These are phyloP conservation scores for Sphaerulina musiva DNA, from an alignment of 2,329 filamentous ascomycete genomes.

Conservation along the genomic window DNA sequence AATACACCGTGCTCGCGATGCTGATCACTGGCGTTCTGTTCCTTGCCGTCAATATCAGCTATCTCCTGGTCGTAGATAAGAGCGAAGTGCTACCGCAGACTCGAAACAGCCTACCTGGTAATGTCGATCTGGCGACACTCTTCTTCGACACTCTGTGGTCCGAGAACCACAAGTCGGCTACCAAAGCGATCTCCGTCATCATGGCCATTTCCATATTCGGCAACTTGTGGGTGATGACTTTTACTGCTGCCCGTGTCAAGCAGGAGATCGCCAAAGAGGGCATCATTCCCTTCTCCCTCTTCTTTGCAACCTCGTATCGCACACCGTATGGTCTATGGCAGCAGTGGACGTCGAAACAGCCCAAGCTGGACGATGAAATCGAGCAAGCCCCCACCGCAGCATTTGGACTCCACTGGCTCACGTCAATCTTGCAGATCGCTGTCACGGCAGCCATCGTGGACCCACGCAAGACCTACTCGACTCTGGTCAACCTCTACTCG, in stretches of 20 bases:
- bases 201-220: constrained; percentile 50
- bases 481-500: constrained; percentile 36
- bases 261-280: constrained; percentile 57
- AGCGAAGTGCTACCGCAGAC: constrained; percentile 8
- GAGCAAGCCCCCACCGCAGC: constrained; percentile 37
- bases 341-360: constrained; percentile 12
- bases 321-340: constrained; percentile 27
- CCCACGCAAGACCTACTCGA: constrained; percentile 26
- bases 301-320: constrained; percentile 38
- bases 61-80: constrained; percentile 32
- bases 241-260: constrained; percentile 51
- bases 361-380: constrained; percentile 18
- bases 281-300: constrained; percentile 46
- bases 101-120: background rate
- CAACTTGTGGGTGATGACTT: constrained; percentile 54
- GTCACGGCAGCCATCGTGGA: constrained; percentile 28
- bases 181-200: constrained; percentile 43
- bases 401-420: constrained; percentile 37
- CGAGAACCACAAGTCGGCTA: constrained; percentile 17
- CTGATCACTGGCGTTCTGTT: constrained; percentile 23
- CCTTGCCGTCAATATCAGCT: constrained; percentile 26
- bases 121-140: constrained; percentile 24
- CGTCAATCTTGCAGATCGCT: constrained; percentile 33
- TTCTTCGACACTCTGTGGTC: constrained; percentile 29
- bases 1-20: constrained; percentile 34